A percentile compares a stretch with the other conserved stretches of the same genome.
These are phyloP conservation scores for Pseudonitzschia delicatissima DNA, from an alignment of 108 stramenopile genomes.

Conservation along the genomic window DNA sequence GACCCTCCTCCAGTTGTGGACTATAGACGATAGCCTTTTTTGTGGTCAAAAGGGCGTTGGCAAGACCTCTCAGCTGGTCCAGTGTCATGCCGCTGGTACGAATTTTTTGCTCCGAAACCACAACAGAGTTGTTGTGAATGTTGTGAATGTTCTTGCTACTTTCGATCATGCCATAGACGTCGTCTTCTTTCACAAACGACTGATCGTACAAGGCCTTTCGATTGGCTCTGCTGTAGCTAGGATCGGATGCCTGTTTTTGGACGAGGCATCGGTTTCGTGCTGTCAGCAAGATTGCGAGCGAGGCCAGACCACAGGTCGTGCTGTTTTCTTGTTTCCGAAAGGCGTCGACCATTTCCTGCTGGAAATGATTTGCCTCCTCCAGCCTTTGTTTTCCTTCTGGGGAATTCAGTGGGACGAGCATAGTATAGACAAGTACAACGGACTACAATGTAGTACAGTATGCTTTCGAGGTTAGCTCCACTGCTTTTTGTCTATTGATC, in stretches of 20 bases:
- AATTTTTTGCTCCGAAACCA: neutral
- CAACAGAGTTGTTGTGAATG: neutral
- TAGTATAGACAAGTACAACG: no score
- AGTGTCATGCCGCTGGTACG: neutral
- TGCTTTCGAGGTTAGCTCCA: no score
- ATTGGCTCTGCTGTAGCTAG: neutral
- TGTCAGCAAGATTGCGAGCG: neutral
- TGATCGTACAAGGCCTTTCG: neutral
- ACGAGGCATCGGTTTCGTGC: neutral
- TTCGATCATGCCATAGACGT: neutral
- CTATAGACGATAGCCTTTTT: neutral
- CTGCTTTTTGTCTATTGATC: no score
- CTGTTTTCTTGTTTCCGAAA: neutral
- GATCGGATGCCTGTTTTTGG: neutral
- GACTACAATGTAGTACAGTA: no score
- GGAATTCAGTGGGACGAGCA: neutral
- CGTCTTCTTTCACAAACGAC: neutral
- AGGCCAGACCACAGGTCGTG: neutral
- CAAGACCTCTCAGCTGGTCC: neutral
- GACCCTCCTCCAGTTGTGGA: neutral
- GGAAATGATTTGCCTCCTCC: neutral
- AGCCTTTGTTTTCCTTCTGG: neutral
- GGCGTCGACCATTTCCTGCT: neutral
- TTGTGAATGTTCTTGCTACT: neutral
- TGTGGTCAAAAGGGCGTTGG: neutral